Evolutionary conservation across 2,329 filamentous ascomycete species (phyloP).

Genomic region (Exophiala aquamarina): DNA sequence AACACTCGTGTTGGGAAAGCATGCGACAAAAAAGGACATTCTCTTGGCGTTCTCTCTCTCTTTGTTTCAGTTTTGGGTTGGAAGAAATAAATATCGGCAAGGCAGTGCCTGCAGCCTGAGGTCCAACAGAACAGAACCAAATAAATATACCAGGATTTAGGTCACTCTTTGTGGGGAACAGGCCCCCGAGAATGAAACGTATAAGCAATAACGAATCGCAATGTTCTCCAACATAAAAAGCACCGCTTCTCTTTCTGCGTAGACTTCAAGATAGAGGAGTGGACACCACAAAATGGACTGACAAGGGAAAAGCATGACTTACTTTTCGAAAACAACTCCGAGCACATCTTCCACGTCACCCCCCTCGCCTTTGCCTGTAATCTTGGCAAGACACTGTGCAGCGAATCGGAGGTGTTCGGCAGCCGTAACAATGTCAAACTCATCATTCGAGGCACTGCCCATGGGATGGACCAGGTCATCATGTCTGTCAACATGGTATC

Average conservation of each 20-base stretch:
- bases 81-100: constrained; percentile 3
- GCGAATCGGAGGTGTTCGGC: constrained; percentile 85
- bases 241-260: too few relatives aligned
- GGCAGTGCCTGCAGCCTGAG: constrained; percentile 1
- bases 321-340: constrained; percentile 98
- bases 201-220: not conserved
- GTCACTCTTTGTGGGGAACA: not conserved
- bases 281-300: constrained; percentile 7
- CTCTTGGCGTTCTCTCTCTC: too few relatives aligned
- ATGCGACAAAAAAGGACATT: too few relatives aligned
- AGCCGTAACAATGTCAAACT: constrained; percentile 79
- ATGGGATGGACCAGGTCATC: constrained; percentile 23
- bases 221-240: constrained; percentile 3
- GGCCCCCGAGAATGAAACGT: constrained; percentile 10
- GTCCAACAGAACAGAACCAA: constrained; percentile 16
- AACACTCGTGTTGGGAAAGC: too few relatives aligned
- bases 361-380: constrained; percentile 80
- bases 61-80: constrained; percentile 4
- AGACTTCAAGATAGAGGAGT: not conserved
- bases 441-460: constrained; percentile 17
- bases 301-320: constrained; percentile 40
- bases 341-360: constrained; percentile 92
- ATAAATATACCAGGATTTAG: not conserved
- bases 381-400: constrained; percentile 75
- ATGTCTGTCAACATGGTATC: constrained; percentile 11